Evolutionary conservation across 495 filamentous ascomycete genomes (phyloP), one percentile per base, ranked within the genome.

Genomic region (Cladorrhinum samala): DNA sequence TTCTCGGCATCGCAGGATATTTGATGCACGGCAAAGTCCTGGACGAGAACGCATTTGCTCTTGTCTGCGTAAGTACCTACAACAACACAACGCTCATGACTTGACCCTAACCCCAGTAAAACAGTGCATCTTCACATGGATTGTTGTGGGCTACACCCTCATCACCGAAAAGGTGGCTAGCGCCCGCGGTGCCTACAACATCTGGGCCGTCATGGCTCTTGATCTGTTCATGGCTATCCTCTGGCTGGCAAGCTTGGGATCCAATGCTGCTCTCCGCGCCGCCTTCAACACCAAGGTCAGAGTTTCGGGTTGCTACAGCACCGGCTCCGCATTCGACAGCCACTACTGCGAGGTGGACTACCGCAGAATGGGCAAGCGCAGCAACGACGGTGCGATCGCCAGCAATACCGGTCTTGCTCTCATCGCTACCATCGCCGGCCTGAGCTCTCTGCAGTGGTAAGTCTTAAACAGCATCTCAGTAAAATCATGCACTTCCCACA

Each of bases 211-310:
- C 21, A 63, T 77, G n/a, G 53, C 67, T 3, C 61, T 77, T 13
- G 73, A 77, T 52, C 53, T 65, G 23, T 56, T 76, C 23, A 69
- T 77, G 67, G 65, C 68, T 18, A 55, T 77, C 58, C 62, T 77
- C 25, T 77, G 73, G 73, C 60, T 77, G 18, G 67, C 73, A 3
- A 71, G 67, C n/a, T 64, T 77, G 60, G 74, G 67, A 23, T 63
- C 70, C 27, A 70, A 66, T 41, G 74, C 73, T 7, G 67, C 71
- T 2, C 61, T 57, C 33, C 67, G 74, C 14, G 65, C 62, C n/a
- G 46, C 56, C 21, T 77, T 76, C 61, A 63, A 41, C 2, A 19
- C 53, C 0, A 16, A 49, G 5, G 72, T 76, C 13, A 59, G 27
- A 9, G 60, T 68, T 14, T 40, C 45, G 0, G 43, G 39, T 44